Evolutionary conservation across 176 grass and related monocot genomes (phyloP), one percentile per base, ranked within the genome.

Genomic region (Ensete glaucum): DNA sequence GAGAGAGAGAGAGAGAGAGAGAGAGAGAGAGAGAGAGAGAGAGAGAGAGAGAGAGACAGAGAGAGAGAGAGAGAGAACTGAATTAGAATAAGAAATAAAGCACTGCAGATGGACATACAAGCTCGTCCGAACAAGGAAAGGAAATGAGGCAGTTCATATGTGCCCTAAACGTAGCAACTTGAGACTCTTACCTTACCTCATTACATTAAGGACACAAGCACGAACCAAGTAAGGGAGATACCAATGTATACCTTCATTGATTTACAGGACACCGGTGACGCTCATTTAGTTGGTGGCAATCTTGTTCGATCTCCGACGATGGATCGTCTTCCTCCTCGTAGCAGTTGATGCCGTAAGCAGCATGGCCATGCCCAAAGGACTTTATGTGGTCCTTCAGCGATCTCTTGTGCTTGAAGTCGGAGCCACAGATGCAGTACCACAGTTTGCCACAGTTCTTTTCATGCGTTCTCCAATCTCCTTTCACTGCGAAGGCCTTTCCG

Each of bases 391-490:
- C 94, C 83, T 98, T 98, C 70, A 98, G 88, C 1, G 94, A 98
- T 52, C 94, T 83, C 88, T 98, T 98, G 88, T 98, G 94, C 88
- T 98, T 98, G 85, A 98, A 98, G 81, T 98, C 94, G 56, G 94
- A 98, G 67, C 94, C 94, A 25, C 94, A 98, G 81, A 89, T 87
- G 83, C 94, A 98, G 82, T 93, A 98, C 94, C 94, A 98, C 82
- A 98, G 87, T 81, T 89, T 98, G 80, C 94, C 94, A 75, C 94
- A 98, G 78, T 98, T 98, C 83, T 98, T 98, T 86, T 98, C 94
- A 83, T 98, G 94, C 13, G 94, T 98, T 70, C 94, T 87, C 94
- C 94, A 98, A 79, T 98, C 94, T 6, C 94, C 94, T 74, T 85
- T 93, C 25, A 98, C 94, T 24, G 94, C 94, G 73, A 98, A 98